A percentile compares a stretch with the other conserved stretches of the same genome.
These are phyloP conservation scores for Auricularia sp. DNA, from an alignment of 768 basidiomycete species.

Conservation along the genomic window DNA sequence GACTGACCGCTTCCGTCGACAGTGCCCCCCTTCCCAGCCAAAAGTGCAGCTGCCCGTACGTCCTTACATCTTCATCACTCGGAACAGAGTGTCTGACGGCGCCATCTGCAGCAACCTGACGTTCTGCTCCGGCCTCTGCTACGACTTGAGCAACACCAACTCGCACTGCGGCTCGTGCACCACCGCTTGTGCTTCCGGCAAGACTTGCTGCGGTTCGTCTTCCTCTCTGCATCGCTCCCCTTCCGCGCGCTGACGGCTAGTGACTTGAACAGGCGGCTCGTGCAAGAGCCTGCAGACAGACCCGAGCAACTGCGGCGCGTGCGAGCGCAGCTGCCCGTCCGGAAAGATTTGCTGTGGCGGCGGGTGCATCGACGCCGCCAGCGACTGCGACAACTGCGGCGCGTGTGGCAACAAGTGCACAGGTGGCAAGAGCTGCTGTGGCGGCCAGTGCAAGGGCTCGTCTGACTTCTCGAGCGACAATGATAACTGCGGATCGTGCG, in stretches of 20 bases:
- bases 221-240: too few relatives aligned
- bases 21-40: neutral
- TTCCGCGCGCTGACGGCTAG: too few relatives aligned
- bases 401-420: neutral
- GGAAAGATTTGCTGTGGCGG: neutral
- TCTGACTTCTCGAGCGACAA: neutral
- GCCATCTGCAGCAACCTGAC: neutral
- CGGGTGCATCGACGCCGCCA: neutral
- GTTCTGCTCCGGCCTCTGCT: neutral
- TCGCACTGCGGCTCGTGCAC: neutral
- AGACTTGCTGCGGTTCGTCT: neutral
- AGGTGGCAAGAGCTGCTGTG: neutral
- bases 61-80: neutral
- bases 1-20: neutral
- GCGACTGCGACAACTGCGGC: neutral
- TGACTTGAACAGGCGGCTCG: neutral
- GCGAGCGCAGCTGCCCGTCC: neutral
- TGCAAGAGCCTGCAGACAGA: neutral
- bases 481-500: neutral
- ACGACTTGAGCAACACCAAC: neutral
- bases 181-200: neutral
- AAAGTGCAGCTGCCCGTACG: neutral
- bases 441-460: neutral
- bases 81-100: neutral
- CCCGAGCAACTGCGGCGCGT: neutral